These are phyloP conservation scores for Wickerhamomyces ciferrii DNA, from an alignment of 805 yeast species.

Conservation along the genomic window DNA sequence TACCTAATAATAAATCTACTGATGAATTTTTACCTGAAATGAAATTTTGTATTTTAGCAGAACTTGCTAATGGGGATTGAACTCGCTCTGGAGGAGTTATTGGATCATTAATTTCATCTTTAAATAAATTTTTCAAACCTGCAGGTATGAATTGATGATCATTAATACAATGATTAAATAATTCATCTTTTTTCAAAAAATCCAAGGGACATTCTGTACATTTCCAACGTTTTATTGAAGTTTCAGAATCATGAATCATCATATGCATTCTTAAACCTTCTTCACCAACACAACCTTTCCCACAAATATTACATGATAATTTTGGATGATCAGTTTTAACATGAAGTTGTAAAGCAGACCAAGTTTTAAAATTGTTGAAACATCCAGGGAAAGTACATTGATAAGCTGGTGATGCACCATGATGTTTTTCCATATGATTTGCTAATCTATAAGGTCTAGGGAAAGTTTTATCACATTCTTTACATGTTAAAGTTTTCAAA, in stretches of 20 bases:
- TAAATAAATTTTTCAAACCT: constrained; percentile 3
- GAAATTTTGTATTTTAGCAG: constrained; percentile 20
- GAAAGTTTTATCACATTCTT: constrained; percentile 59
- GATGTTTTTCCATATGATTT: constrained; percentile 63
- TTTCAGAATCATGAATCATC: constrained; percentile 56
- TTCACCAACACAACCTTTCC: constrained; percentile 67
- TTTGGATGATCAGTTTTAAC: constrained; percentile 70
- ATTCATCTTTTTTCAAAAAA: constrained; percentile 52
- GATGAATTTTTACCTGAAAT: constrained; percentile 22
- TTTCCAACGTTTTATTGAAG: constrained; percentile 44
- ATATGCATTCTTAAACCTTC: constrained; percentile 69
- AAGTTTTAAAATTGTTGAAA: constrained; percentile 52
- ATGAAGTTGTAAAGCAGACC: constrained; percentile 73
- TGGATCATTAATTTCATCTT: neutral
- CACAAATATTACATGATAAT: constrained; percentile 58
- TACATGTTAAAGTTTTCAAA: constrained; percentile 46
- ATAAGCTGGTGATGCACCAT: constrained; percentile 48
- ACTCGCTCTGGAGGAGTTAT: neutral
- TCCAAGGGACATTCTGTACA: constrained; percentile 51
- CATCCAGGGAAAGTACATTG: constrained; percentile 65
- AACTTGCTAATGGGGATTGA: constrained; percentile 4
- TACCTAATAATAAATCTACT: constrained; percentile 23
- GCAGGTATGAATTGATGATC: constrained; percentile 29
- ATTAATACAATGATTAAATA: constrained; percentile 50
- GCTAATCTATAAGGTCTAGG: constrained; percentile 59